These are phyloP conservation scores for Globisporangium rhizosaccharum DNA, from an alignment of 352 stramenopile species.

Conservation along the genomic window DNA sequence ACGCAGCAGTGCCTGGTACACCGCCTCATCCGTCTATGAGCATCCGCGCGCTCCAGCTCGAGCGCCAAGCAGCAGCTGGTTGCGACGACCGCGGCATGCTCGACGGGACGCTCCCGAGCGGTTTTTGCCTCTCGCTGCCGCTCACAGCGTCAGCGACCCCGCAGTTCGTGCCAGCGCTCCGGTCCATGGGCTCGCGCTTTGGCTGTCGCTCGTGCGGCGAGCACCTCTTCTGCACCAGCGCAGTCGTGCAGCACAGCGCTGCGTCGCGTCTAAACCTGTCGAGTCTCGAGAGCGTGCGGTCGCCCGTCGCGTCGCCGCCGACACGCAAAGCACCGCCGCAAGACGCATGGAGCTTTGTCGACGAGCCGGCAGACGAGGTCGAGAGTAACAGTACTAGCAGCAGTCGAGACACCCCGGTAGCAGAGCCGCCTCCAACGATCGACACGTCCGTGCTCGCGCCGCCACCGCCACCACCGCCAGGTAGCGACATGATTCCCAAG, in stretches of 20 bases:
- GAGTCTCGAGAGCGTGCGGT: not conserved
- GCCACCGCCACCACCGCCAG: not conserved
- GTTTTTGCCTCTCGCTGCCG: slow-evolving; percentile 47
- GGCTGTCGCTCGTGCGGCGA: slow-evolving; percentile 53
- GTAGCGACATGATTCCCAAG: not conserved
- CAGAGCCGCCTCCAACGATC: too few relatives aligned
- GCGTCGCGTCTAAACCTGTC: slow-evolving; percentile 1
- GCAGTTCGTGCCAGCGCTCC: slow-evolving; percentile 62
- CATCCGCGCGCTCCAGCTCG: slow-evolving; percentile 10
- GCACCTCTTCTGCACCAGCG: slow-evolving; percentile 57
- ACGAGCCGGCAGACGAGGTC: not conserved
- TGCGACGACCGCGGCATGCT: slow-evolving; percentile 64
- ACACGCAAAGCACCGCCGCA: not conserved
- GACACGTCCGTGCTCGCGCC: not conserved
- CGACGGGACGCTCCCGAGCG: slow-evolving; percentile 39
- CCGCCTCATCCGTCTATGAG: slow-evolving; percentile 19
- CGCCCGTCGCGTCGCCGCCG: not conserved
- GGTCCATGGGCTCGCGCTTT: slow-evolving; percentile 68
- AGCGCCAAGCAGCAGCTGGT: slow-evolving; percentile 3
- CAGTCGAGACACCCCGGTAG: not conserved
- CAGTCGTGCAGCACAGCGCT: slow-evolving; percentile 35
- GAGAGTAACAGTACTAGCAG: not conserved
- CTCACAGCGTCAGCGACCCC: slow-evolving; percentile 7
- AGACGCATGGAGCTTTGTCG: not conserved
- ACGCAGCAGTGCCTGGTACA: slow-evolving; percentile 4